Conservation (phyloP, 164 flowering plant genomes). For the Paratinospora sagittata region DNA sequence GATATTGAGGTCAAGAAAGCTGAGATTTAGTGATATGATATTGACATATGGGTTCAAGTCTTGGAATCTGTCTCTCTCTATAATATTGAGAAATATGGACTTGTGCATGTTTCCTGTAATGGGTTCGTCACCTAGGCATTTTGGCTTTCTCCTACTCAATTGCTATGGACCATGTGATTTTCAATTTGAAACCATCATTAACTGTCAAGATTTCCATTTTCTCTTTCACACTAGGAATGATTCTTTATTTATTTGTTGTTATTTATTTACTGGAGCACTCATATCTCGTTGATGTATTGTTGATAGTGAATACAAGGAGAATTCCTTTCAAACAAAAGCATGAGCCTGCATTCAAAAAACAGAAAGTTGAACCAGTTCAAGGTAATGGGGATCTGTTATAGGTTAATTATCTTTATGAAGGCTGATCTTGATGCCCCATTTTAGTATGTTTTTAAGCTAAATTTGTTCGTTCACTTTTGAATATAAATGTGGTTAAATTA, state of each 20-base stretch:
- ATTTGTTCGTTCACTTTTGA: too few relatives aligned
- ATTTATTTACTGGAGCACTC: not conserved
- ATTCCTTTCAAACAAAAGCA: constrained; percentile 51
- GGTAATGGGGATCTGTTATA: constrained; percentile 32
- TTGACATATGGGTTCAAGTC: not conserved
- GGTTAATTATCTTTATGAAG: not conserved
- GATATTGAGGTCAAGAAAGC: not conserved
- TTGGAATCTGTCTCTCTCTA: not conserved
- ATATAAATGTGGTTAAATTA: too few relatives aligned
- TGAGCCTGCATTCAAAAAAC: constrained; percentile 65
- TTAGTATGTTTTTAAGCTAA: not conserved
- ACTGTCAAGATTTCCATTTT: not conserved
- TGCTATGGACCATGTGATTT: not conserved
- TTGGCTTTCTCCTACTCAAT: too few relatives aligned
- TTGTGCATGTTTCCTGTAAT: not conserved
- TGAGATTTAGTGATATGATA: not conserved
- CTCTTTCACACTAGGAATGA: not conserved
- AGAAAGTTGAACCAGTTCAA: constrained; percentile 58
- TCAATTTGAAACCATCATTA: constrained; percentile 1
- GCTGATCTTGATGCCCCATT: not conserved
- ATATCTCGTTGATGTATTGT: constrained; percentile 10
- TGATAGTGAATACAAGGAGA: constrained; percentile 60
- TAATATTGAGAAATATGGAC: not conserved
- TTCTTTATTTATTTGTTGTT: constrained; percentile 12
- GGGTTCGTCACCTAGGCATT: not conserved